phyloP scores from a whole-genome alignment of 192 early-diverging fungal genomes.

The Umbelopsis ramanniana region DNA sequence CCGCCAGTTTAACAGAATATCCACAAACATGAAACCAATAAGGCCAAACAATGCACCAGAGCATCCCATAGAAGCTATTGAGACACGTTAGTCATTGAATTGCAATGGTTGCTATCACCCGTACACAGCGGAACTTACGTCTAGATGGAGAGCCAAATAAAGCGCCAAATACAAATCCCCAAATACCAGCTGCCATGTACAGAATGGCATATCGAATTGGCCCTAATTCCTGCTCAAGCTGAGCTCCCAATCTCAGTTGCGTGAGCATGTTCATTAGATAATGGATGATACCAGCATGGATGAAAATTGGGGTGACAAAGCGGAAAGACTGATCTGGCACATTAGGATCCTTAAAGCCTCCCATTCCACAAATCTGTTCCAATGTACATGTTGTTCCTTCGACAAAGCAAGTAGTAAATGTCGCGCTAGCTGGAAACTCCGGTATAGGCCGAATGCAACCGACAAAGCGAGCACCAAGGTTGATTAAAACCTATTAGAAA shows the following conservation, averaged over 20 bases:
- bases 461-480: conserved; percentile 74
- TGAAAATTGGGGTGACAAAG: conserved; percentile 80
- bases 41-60: conserved; percentile 71
- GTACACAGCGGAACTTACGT: conserved; percentile 3
- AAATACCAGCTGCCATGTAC: conserved; percentile 75
- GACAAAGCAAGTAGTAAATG: conserved; percentile 24
- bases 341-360: conserved; percentile 46
- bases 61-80: conserved; percentile 61
- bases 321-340: conserved; percentile 78
- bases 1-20: conserved; percentile 80
- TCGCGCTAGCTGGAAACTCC: conserved; percentile 25
- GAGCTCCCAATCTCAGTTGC: conserved; percentile 71
- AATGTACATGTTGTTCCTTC: conserved; percentile 51
- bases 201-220: conserved; percentile 63
- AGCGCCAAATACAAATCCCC: conserved; percentile 82
- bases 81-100: neutral
- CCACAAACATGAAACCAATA: conserved; percentile 77
- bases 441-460: conserved; percentile 74
- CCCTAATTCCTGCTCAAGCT: conserved; percentile 80
- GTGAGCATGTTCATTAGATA: conserved; percentile 74
- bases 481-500: conserved; percentile 61
- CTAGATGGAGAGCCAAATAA: conserved; percentile 45
- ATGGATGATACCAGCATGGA: conserved; percentile 85
- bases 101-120: neutral
- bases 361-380: conserved; percentile 65